Evolutionary conservation across 306 rosid genomes (phyloP).

Genomic region (Trifolium fragiferum): DNA sequence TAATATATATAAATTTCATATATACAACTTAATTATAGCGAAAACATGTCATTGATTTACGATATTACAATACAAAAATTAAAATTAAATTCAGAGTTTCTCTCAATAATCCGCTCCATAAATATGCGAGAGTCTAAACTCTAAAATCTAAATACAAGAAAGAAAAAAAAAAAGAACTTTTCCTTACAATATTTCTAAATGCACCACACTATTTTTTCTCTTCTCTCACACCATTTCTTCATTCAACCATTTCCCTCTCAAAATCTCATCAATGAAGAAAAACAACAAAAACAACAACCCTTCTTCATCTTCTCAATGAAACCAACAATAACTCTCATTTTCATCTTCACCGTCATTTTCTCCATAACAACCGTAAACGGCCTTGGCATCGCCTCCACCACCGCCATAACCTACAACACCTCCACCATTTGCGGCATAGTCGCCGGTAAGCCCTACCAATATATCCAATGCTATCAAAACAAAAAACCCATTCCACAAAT

Average conservation of each 20-base stretch:
- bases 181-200: too few relatives aligned
- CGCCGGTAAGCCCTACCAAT: constrained; percentile 41
- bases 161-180: too few relatives aligned
- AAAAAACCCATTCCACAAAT: constrained; percentile 17
- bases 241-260: constrained; percentile 28
- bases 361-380: constrained; percentile 34
- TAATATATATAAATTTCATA: too few relatives aligned
- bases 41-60: too few relatives aligned
- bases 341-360: constrained; percentile 20
- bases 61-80: too few relatives aligned
- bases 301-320: constrained; percentile 36
- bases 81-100: too few relatives aligned
- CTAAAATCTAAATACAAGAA: too few relatives aligned
- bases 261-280: constrained; percentile 50
- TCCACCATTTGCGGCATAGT: constrained; percentile 50
- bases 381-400: constrained; percentile 50
- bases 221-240: constrained; percentile 23
- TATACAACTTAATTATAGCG: too few relatives aligned
- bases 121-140: too few relatives aligned
- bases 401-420: constrained; percentile 47
- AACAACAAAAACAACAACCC: constrained; percentile 31
- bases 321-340: constrained; percentile 2
- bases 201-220: background rate
- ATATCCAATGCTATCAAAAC: constrained; percentile 43
- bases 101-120: too few relatives aligned